Base-by-base conservation (phyloP, 75 land plant genomes). In the Cupressus sempervirens region DNA sequence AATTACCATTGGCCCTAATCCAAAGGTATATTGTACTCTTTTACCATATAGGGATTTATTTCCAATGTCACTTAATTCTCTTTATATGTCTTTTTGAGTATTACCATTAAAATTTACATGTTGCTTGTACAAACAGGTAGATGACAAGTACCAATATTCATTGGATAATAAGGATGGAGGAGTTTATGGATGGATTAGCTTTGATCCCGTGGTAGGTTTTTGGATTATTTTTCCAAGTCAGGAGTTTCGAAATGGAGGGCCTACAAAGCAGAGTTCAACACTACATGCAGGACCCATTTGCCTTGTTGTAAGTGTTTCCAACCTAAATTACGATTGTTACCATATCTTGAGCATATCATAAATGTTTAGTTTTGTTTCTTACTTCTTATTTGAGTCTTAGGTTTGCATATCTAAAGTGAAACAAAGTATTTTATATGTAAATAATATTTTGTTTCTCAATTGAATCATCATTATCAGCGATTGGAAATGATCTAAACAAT, bases 61-160 rank as follows among this genome's bases (percentile, higher is more conserved):
- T 68, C 29, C 26, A 10, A 29, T 68, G 29, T 26, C 11, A 68
- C 3, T 68, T 65, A 26, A 65, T 1, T 7, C 10, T 29, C 11
- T 32, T 72, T 30, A 72, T 4, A 5, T 43, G 48, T 46, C 26
- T 53, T 14, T 18, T 18, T 58, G 16, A 18, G 6, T 3, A 58
- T 58, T 58, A 20, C 16, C 65, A 18, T 58, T 18, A 3, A 75
- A 36, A 34, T 16, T 15, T 12, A 14, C 9, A 1, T 34, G 34
- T 23, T 32, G 32, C 34, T 0, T 36, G 36, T 4, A 75, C 36
- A 34, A 36, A 43, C 86, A 91, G 90, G 92, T 91, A 52, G 92
- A 91, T 87, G 92, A 89, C 82, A 91, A 91, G 77, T 91, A 91
- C 88, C 90, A 87, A 58, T 91, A 91, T 65, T 91, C 92, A 1